A percentile compares a stretch with the other conserved stretches of the same genome.
Conservation (phyloP, 1,139 yeast species). For the Taphrina communis region DNA sequence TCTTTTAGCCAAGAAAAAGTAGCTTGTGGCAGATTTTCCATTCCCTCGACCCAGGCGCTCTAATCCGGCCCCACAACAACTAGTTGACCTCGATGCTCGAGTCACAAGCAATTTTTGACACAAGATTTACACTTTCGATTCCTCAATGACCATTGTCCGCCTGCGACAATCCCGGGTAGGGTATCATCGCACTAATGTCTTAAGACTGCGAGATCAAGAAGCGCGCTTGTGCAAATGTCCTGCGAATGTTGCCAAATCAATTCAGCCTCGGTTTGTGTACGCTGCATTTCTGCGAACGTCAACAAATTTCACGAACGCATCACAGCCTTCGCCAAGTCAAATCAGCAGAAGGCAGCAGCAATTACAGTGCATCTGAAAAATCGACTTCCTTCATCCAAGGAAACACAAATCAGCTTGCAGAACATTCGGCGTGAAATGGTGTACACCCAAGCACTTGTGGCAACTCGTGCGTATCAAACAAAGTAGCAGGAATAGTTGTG, state of each 20-base stretch:
- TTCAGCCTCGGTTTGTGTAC: conserved; percentile 2
- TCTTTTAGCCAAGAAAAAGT: no score
- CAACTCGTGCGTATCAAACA: neutral
- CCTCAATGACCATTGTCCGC: neutral
- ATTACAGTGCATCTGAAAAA: neutral
- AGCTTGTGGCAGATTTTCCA: no score
- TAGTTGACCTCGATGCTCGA: neutral
- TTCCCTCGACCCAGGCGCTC: no score
- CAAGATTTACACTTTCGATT: no score
- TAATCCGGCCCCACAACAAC: neutral
- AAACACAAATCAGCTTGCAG: neutral
- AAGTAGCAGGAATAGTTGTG: neutral
- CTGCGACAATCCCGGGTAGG: neutral
- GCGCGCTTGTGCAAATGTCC: neutral
- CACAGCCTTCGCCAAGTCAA: neutral
- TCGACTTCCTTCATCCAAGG: conserved; percentile 9
- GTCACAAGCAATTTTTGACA: neutral
- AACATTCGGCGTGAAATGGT: conserved; percentile 28
- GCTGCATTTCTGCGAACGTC: conserved; percentile 10
- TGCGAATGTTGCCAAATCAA: conserved; percentile 13
- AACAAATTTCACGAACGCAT: conserved; percentile 6
- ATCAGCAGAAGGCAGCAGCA: neutral
- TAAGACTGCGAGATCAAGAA: neutral
- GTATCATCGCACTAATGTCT: no score
- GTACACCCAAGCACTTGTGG: conserved; percentile 17